phyloP scores from a whole-genome alignment of 2,329 filamentous ascomycete genomes.

The Claviceps sp. region DNA sequence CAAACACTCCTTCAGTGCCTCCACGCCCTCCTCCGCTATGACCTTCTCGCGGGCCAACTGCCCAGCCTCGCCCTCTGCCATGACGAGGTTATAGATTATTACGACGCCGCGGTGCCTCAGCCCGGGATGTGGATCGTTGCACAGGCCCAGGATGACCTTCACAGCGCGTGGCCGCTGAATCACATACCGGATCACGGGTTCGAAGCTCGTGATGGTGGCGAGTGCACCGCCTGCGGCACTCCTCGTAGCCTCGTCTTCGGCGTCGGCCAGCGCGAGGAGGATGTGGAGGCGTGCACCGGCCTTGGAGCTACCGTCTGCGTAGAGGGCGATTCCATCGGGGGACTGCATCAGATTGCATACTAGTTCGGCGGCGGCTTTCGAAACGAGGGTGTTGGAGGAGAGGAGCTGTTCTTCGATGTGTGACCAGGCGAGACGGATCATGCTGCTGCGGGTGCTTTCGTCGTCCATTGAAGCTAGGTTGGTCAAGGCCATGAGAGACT shows the following conservation, averaged over 20 bases:
- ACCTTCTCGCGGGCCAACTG: slow-evolving; percentile 45
- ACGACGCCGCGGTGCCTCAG: slow-evolving; percentile 62
- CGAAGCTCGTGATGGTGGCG: slow-evolving; percentile 69
- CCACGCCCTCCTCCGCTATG: slow-evolving; percentile 48
- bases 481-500: slow-evolving; percentile 80
- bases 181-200: slow-evolving; percentile 58
- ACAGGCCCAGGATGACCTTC: slow-evolving; percentile 66
- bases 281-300: slow-evolving; percentile 68
- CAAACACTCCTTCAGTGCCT: slow-evolving; percentile 55
- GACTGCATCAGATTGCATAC: slow-evolving; percentile 78
- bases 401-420: slow-evolving; percentile 75
- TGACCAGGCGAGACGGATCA: slow-evolving; percentile 61
- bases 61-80: slow-evolving; percentile 52
- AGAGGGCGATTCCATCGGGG: slow-evolving; percentile 52
- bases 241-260: slow-evolving; percentile 66
- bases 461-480: slow-evolving; percentile 78
- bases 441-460: slow-evolving; percentile 47
- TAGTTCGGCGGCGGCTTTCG: slow-evolving; percentile 74
- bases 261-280: slow-evolving; percentile 74
- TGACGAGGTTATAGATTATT: slow-evolving; percentile 58
- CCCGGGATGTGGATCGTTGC: slow-evolving; percentile 57
- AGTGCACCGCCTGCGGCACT: slow-evolving; percentile 79
- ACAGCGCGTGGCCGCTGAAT: slow-evolving; percentile 59
- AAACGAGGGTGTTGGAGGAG: slow-evolving; percentile 59
- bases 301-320: slow-evolving; percentile 51